Conservation (phyloP, 768 basidiomycete genomes). For the Serendipita indica region DNA sequence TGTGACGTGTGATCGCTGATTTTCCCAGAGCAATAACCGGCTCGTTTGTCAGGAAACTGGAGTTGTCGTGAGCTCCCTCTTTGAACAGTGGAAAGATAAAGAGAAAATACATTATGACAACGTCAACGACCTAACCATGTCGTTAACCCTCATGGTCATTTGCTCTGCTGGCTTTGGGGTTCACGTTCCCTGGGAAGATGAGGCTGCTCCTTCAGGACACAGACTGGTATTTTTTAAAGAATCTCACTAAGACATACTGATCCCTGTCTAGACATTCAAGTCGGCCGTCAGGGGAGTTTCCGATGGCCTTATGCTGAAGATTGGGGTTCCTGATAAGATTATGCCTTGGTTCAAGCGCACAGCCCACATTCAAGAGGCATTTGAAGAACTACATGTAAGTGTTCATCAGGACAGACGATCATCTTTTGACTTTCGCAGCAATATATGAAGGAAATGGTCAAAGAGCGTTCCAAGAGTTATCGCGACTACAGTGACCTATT, state of each 20-base stretch:
- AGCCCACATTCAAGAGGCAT: not conserved
- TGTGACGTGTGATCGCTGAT: not conserved
- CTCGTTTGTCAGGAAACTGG: constrained; percentile 15
- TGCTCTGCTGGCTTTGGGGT: not conserved
- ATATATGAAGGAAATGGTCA: constrained; percentile 16
- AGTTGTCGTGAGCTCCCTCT: constrained; percentile 11
- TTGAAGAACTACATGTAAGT: not conserved
- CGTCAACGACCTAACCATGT: constrained; percentile 8
- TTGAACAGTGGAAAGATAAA: constrained; percentile 11
- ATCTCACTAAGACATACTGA: not conserved
- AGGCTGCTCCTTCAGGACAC: not conserved
- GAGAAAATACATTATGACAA: constrained; percentile 9
- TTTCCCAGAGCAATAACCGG: constrained; percentile 13
- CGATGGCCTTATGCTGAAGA: not conserved
- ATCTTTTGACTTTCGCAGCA: constrained; percentile 12
- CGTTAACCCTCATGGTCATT: not conserved
- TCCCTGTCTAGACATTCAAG: not conserved
- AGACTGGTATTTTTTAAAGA: not conserved
- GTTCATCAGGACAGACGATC: not conserved
- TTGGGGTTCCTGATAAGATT: not conserved
- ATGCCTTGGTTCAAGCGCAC: not conserved
- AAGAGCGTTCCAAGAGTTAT: constrained; percentile 4
- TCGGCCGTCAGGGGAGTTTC: not conserved
- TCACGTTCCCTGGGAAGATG: not conserved
- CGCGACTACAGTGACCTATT: constrained; percentile 23